Base-by-base conservation (phyloP, 2,329 filamentous ascomycete genomes). In the Xylaria sp. region DNA sequence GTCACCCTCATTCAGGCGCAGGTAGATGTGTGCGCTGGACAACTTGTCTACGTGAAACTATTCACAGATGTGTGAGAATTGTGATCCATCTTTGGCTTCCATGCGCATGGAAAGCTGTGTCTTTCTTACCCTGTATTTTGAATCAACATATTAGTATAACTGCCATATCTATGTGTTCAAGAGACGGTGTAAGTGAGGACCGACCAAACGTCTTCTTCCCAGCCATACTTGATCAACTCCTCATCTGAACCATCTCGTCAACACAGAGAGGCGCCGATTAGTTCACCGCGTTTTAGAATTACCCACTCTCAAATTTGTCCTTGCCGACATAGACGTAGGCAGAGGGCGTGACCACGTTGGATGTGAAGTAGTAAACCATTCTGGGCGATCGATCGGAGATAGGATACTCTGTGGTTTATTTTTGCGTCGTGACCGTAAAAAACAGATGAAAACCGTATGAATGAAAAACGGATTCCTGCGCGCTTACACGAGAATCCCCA, bases 21-120 rank as follows among this genome's bases (percentile, higher is more conserved):
- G 84, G 76, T 99, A 99, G 69, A 99, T 91, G 76, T 99, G 94
- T 1, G 94, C 94, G 68, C 90, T 95, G 48, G 92, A 97, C 39
- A 99, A 83, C 74, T 99, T 99, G 80, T 99, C 94, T 68, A 89
- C 94, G 80, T 99, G 94, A 72, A 99, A 99, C 90, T 92, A 69
- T 57, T 47, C 57, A 35, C 16, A 13, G 47, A 46, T 5, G 19
- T 51, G 60, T 58, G 52, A 61, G 61, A 54, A 54, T 23, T 51
- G 23, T 30, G 16, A 1, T 46, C 19, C 7, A 52, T 39, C 11
- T n/a, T 30, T 30, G 23, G 23, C 23, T 30, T 30, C 13, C 4
- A 34, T 47, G 16, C 44, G 39, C 16, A 51, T 46, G 53, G 46
- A 55, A 48, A 48, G 59, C 37, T 55, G 57, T 53, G 47, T 46